Conservation (phyloP, 306 rosid genomes). For the Fragaria iinumae region DNA sequence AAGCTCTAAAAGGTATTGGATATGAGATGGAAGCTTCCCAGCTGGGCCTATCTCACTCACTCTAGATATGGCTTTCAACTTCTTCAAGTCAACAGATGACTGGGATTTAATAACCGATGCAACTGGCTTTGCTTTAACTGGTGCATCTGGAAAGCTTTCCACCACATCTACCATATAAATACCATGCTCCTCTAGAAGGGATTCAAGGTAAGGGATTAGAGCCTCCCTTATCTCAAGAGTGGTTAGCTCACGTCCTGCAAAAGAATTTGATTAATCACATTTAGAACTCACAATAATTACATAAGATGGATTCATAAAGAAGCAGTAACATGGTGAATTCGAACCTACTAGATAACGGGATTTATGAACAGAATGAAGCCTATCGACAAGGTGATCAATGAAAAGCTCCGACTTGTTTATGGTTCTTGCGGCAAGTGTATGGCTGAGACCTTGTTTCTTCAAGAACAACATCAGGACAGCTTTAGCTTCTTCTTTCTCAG, state of each 20-base stretch:
- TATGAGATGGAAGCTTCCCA: constrained; percentile 75
- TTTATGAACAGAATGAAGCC: constrained; percentile 79
- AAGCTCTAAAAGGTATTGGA: constrained; percentile 72
- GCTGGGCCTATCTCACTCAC: constrained; percentile 56
- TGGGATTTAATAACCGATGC: constrained; percentile 32
- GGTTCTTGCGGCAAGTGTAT: constrained; percentile 67
- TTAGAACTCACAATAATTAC: constrained; percentile 5
- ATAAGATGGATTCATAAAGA: constrained; percentile 1
- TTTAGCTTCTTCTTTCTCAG: constrained; percentile 95
- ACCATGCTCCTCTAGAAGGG: constrained; percentile 69
- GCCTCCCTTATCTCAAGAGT: constrained; percentile 93
- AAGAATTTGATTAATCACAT: constrained; percentile 24
- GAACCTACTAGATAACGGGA: constrained; percentile 94
- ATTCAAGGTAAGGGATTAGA: constrained; percentile 69
- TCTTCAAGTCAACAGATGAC: constrained; percentile 42
- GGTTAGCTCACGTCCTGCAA: constrained; percentile 87
- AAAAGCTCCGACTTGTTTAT: constrained; percentile 73
- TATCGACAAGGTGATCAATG: constrained; percentile 69
- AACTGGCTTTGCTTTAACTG: constrained; percentile 47
- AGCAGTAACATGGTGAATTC: constrained; percentile 39
- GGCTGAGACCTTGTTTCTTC: constrained; percentile 81
- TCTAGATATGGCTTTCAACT: constrained; percentile 63
- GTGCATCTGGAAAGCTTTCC: constrained; percentile 69
- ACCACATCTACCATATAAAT: constrained; percentile 49
- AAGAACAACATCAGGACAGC: constrained; percentile 79